phyloP scores from a whole-genome alignment of 768 basidiomycete genomes.

The Galerina sulciceps region DNA sequence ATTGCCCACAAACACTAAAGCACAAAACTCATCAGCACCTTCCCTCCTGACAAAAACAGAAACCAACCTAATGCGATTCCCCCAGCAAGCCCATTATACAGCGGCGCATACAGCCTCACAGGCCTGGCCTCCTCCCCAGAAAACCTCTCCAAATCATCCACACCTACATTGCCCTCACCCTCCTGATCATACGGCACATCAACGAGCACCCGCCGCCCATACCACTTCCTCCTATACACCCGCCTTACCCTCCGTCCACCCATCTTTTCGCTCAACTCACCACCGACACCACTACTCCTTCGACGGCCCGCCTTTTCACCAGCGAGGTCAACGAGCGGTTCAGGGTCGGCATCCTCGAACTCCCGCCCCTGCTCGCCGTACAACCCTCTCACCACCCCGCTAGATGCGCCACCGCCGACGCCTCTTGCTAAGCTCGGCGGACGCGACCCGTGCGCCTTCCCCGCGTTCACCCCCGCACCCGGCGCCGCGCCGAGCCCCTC shows the following conservation, averaged over 20 bases:
- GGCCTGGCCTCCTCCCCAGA: constrained; percentile 25
- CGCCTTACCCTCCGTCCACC: constrained; percentile 13
- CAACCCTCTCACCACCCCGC: constrained; percentile 18
- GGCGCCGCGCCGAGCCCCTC: not conserved
- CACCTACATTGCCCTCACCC: constrained; percentile 14
- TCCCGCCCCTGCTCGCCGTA: constrained; percentile 33
- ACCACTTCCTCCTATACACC: constrained; percentile 59
- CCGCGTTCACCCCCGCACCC: not conserved
- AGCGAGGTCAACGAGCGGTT: no score
- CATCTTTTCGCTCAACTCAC: not conserved
- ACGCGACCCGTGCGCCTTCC: not conserved
- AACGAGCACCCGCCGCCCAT: constrained; percentile 52
- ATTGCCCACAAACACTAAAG: constrained; percentile 66
- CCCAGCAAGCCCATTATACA: constrained; percentile 68
- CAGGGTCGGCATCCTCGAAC: constrained; percentile 19
- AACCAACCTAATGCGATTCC: constrained; percentile 57
- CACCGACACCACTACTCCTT: not conserved
- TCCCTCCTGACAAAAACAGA: constrained; percentile 35
- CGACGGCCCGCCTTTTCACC: not conserved
- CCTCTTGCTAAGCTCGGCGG: constrained; percentile 3
- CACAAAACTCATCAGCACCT: constrained; percentile 31
- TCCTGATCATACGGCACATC: constrained; percentile 7
- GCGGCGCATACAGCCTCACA: constrained; percentile 59
- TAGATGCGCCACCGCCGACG: not conserved
- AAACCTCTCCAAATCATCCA: constrained; percentile 33